phyloP scores from a whole-genome alignment of 495 filamentous ascomycete species.

The Podospora tetraspora region DNA sequence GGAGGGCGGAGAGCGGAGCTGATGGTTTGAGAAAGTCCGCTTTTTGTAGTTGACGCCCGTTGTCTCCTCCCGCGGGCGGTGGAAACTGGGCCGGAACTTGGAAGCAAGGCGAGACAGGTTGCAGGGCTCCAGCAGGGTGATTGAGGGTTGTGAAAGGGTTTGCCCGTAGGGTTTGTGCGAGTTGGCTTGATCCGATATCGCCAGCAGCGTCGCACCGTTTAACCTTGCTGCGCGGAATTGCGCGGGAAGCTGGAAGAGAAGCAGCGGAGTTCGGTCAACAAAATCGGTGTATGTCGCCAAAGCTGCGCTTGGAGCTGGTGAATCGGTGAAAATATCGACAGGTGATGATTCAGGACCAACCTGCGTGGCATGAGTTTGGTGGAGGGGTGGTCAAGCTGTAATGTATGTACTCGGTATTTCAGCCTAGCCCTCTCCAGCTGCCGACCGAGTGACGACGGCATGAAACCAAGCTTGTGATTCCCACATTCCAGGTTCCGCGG shows the following conservation, averaged over 20 bases:
- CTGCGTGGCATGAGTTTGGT: no score
- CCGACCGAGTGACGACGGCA: neutral
- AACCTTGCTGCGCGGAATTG: neutral
- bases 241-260: neutral
- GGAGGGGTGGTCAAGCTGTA: no score
- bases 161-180: neutral
- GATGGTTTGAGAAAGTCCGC: neutral
- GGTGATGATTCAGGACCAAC: neutral
- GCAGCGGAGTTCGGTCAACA: slow-evolving; percentile 1
- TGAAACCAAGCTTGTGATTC: slow-evolving; percentile 8
- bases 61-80: neutral
- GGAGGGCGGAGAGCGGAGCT: neutral
- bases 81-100: neutral
- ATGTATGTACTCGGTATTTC: neutral
- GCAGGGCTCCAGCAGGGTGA: neutral
- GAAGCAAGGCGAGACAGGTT: neutral
- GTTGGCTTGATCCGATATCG: slow-evolving; percentile 10
- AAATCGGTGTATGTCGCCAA: neutral
- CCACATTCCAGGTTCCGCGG: neutral
- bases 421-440: neutral
- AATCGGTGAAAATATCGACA: neutral
- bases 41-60: neutral
- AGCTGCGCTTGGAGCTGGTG: neutral
- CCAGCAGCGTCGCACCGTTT: slow-evolving; percentile 7
- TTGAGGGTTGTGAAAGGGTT: neutral